phyloP scores from a whole-genome alignment of 768 basidiomycete genomes.

The Leccinum variicolor region DNA sequence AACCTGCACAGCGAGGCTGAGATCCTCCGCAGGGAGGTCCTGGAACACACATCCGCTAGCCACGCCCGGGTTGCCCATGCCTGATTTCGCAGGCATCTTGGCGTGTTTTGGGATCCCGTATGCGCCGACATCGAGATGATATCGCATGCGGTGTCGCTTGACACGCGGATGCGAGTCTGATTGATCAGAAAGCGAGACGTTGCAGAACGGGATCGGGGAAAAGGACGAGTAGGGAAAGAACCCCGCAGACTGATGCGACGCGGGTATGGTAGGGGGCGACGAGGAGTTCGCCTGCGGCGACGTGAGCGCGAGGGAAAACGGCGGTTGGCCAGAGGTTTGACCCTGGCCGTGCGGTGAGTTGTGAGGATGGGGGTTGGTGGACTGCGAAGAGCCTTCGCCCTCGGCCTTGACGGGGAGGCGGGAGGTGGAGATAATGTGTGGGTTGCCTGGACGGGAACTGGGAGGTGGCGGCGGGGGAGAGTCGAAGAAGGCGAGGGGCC shows the following conservation, averaged over 20 bases:
- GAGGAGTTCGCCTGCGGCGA: slow-evolving; percentile 36
- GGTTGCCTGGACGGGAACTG: slow-evolving; percentile 38
- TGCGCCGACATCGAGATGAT: slow-evolving; percentile 71
- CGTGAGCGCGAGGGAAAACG: slow-evolving; percentile 44
- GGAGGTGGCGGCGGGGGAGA: slow-evolving; percentile 37
- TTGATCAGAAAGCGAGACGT: slow-evolving; percentile 24
- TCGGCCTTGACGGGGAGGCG: slow-evolving; percentile 47
- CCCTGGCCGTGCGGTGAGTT: slow-evolving; percentile 35
- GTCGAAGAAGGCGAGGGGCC: slow-evolving; percentile 41
- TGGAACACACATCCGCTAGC: slow-evolving; percentile 26
- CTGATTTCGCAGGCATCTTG: slow-evolving; percentile 28
- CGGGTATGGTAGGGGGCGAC: slow-evolving; percentile 27
- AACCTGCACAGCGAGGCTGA: slow-evolving; percentile 66
- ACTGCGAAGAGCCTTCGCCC: slow-evolving; percentile 40
- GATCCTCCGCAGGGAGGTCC: slow-evolving; percentile 30
- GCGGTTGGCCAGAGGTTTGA: slow-evolving; percentile 30
- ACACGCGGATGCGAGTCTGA: slow-evolving; percentile 28
- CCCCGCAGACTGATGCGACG: slow-evolving; percentile 29
- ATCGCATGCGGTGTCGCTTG: slow-evolving; percentile 35
- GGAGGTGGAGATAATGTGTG: slow-evolving; percentile 37
- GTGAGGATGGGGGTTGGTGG: slow-evolving; percentile 27
- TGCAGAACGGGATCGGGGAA: slow-evolving; percentile 28
- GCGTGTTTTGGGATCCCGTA: slow-evolving; percentile 77
- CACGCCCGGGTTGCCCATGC: slow-evolving; percentile 16
- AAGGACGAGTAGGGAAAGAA: slow-evolving; percentile 38